These are phyloP conservation scores for Mycosarcoma mackinlayi DNA, from an alignment of 1,284 basidiomycete genomes.

Conservation along the genomic window DNA sequence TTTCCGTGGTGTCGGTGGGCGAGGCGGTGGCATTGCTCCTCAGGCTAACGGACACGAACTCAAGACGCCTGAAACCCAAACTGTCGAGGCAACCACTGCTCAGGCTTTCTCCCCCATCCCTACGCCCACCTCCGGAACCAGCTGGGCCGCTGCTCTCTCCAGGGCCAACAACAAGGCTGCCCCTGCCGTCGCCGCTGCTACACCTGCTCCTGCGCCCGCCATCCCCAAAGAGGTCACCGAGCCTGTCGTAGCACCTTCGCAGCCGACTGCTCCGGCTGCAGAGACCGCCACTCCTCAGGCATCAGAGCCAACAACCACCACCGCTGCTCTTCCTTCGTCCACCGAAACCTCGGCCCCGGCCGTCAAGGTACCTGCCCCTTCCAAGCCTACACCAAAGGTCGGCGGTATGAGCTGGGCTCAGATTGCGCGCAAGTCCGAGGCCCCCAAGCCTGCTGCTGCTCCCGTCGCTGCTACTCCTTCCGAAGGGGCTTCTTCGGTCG, in stretches of 20 bases:
- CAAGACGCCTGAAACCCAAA: constrained; percentile 39
- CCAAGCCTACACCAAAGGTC: constrained; percentile 36
- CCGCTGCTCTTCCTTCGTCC: constrained; percentile 39
- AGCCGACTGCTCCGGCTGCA: constrained; percentile 16
- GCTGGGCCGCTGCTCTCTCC: constrained; percentile 58
- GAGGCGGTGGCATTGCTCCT: constrained; percentile 54
- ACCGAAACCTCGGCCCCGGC: constrained; percentile 29
- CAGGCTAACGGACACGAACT: constrained; percentile 56
- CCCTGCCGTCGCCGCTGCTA: constrained; percentile 23
- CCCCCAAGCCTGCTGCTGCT: constrained; percentile 49
- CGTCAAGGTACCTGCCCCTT: constrained; percentile 52
- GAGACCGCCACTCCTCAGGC: constrained; percentile 21
- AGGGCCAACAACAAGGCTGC: constrained; percentile 37
- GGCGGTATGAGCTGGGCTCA: constrained; percentile 66
- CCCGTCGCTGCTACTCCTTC: constrained; percentile 11
- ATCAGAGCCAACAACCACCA: constrained; percentile 41
- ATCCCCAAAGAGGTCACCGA: constrained; percentile 31
- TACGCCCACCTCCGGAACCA: constrained; percentile 49
- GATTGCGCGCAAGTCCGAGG: constrained; percentile 62
- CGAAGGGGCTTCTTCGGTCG: constrained; percentile 7
- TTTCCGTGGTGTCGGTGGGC: constrained; percentile 52
- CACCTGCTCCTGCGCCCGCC: constrained; percentile 37
- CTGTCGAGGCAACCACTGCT: constrained; percentile 36
- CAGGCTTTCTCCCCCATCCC: constrained; percentile 47
- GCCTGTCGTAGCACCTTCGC: constrained; percentile 14